Evolutionary conservation across 2,329 filamentous ascomycete genomes (phyloP).

Genomic region (Juglanconis juglandina): DNA sequence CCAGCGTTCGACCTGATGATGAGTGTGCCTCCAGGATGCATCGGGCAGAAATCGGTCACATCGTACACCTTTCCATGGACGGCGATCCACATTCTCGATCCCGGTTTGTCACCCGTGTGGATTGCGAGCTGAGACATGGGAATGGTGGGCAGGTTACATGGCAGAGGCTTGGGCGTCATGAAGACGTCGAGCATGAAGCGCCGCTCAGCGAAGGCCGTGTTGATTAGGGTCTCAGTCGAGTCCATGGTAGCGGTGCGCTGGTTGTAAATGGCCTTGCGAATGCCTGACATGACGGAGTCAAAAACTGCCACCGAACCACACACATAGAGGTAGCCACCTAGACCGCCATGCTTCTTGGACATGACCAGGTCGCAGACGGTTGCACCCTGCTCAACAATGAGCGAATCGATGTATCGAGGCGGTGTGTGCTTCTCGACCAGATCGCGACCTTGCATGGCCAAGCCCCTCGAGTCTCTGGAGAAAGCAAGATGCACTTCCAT

Average conservation of each 20-base stretch:
- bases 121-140: constrained; percentile 46
- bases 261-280: constrained; percentile 53
- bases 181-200: constrained; percentile 57
- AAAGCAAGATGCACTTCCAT: constrained; percentile 54
- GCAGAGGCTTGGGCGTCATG: constrained; percentile 52
- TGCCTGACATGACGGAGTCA: constrained; percentile 54
- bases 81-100: constrained; percentile 46
- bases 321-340: constrained; percentile 46
- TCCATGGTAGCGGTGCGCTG: constrained; percentile 50
- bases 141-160: constrained; percentile 48
- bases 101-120: constrained; percentile 48
- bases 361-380: constrained; percentile 53
- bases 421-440: constrained; percentile 47
- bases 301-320: constrained; percentile 47
- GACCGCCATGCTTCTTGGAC: constrained; percentile 52
- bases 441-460: constrained; percentile 34
- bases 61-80: constrained; percentile 53
- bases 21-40: constrained; percentile 51
- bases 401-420: constrained; percentile 49
- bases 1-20: constrained; percentile 54
- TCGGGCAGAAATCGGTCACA: constrained; percentile 49
- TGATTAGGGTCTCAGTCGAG: constrained; percentile 46
- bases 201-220: constrained; percentile 52
- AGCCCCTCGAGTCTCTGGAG: constrained; percentile 45
- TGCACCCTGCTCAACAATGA: constrained; percentile 49